Percentiles rank a stretch among this genome's conserved stretches.
Evolutionary conservation across 2,329 filamentous ascomycete genomes (phyloP).

Genomic region (Geosmithia morbida): DNA sequence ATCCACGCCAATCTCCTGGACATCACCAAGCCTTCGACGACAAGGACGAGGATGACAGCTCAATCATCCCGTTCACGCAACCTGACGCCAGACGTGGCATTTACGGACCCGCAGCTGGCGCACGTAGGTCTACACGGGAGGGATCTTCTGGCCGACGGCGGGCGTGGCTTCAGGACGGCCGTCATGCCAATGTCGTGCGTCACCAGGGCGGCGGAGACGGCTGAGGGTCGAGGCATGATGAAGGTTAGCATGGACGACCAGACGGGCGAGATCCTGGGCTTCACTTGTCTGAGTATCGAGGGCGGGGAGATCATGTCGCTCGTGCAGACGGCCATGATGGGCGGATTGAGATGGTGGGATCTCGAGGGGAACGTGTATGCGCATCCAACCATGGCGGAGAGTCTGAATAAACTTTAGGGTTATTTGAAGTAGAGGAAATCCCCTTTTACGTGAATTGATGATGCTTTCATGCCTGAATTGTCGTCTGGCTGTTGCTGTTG

Average conservation of each 20-base stretch:
- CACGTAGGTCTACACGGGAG: conserved; percentile 32
- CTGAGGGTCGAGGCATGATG: conserved; percentile 35
- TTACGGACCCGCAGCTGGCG: conserved; percentile 37
- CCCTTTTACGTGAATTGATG: background rate
- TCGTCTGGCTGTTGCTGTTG: background rate
- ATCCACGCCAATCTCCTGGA: conserved; percentile 27
- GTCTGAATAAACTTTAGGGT: conserved; percentile 34
- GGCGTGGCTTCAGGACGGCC: conserved; percentile 19
- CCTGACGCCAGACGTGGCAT: conserved; percentile 31
- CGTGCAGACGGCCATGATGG: conserved; percentile 38
- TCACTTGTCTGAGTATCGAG: conserved; percentile 34
- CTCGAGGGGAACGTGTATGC: conserved; percentile 31
- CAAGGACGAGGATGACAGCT: conserved; percentile 11
- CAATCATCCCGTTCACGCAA: conserved; percentile 12
- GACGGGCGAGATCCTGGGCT: conserved; percentile 33
- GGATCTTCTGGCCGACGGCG: conserved; percentile 12
- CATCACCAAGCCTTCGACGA: no score
- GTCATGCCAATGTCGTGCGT: conserved; percentile 37
- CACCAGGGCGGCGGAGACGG: conserved; percentile 33
- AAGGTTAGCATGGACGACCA: conserved; percentile 33
- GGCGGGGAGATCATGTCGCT: conserved; percentile 38
- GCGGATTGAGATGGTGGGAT: conserved; percentile 25
- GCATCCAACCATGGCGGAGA: conserved; percentile 34
- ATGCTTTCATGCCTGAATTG: background rate
- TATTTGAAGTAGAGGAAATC: conserved; percentile 18